A percentile compares a stretch with the other conserved stretches of the same genome.
phyloP scores from a whole-genome alignment of 2,329 filamentous ascomycete genomes.

The Trichophyton benhamiae region DNA sequence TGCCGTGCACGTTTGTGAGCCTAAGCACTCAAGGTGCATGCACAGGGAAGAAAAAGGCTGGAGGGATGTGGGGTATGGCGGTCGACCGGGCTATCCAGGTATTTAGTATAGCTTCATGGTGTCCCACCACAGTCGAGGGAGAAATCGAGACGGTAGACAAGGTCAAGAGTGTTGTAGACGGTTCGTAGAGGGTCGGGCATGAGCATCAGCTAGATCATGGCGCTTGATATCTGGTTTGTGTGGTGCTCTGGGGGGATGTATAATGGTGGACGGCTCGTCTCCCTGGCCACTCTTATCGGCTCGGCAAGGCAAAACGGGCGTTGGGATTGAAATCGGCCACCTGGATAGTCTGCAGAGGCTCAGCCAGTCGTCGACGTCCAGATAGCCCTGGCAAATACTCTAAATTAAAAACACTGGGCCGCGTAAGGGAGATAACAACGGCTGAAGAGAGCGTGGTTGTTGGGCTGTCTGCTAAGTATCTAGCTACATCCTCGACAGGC shows the following conservation, averaged over 20 bases:
- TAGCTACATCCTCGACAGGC: too few species aligned
- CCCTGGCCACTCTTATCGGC: background rate
- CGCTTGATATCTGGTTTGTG: background rate
- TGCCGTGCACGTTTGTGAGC: background rate
- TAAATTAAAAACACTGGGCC: background rate
- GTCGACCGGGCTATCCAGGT: background rate
- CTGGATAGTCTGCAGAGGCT: background rate
- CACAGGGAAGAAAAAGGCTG: background rate
- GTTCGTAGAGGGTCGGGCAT: background rate
- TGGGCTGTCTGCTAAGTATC: background rate
- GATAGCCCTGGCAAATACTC: background rate
- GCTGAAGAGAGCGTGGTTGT: background rate
- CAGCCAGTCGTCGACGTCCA: background rate
- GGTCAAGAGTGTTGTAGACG: background rate
- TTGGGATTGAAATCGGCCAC: background rate
- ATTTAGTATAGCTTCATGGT: background rate
- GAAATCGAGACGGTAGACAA: background rate
- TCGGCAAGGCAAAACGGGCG: background rate
- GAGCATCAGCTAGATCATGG: background rate
- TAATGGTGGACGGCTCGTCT: background rate
- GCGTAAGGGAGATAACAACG: background rate
- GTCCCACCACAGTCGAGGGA: background rate
- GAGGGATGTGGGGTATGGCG: background rate
- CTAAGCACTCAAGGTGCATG: background rate
- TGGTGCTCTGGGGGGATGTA: background rate